Conservation (phyloP, 2,329 filamentous ascomycete species). For the Cladosporium sp. region DNA sequence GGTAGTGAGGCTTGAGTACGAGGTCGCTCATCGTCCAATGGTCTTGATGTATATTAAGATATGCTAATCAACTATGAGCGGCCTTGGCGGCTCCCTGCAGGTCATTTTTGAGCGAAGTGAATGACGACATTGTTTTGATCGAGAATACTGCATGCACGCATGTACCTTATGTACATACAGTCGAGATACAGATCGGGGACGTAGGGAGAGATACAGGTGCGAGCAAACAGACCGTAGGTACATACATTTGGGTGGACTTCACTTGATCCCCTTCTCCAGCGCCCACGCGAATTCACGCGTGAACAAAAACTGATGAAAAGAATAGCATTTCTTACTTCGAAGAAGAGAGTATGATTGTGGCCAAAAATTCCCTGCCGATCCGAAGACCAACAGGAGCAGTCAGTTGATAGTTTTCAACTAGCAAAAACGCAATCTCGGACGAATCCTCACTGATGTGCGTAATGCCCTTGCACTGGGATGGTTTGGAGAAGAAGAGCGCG, state of each 20-base stretch:
- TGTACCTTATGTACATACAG: too few species aligned
- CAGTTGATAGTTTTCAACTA: conserved; percentile 81
- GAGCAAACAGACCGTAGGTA: too few species aligned
- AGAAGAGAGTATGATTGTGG: not conserved
- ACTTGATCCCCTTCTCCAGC: conserved; percentile 13
- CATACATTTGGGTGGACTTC: too few species aligned
- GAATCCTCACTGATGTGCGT: conserved; percentile 81
- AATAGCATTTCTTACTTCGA: not conserved
- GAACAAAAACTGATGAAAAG: conserved; percentile 8
- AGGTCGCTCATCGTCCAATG: too few species aligned
- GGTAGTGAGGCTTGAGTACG: too few species aligned
- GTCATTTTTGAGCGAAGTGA: not conserved
- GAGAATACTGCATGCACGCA: not conserved
- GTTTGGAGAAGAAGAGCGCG: not conserved
- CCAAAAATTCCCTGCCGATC: conserved; percentile 77
- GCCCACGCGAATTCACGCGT: not conserved
- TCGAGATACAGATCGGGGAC: too few species aligned
- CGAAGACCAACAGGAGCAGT: conserved; percentile 67
- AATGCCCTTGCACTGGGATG: conserved; percentile 70
- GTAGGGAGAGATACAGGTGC: too few species aligned
- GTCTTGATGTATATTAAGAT: too few species aligned
- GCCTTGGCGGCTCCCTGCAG: not conserved
- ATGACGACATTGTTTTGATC: conserved; percentile 10
- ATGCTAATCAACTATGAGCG: too few species aligned
- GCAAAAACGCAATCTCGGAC: conserved; percentile 85